Base-by-base conservation (phyloP, 257 asterid genomes). In the Ilex aquifolium region DNA sequence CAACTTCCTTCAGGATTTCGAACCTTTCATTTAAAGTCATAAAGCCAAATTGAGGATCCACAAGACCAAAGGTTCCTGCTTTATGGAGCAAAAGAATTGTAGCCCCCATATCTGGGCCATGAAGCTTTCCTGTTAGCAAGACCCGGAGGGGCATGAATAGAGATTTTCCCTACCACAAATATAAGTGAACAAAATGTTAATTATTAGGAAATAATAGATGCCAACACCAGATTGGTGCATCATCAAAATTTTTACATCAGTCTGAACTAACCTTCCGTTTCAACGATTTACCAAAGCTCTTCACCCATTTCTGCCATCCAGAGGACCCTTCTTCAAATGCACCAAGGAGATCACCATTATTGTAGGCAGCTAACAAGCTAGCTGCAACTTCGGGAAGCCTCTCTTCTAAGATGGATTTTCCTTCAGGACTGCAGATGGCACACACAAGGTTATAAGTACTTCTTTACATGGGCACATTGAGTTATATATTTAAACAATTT, bases 91-190 rank as follows among this genome's bases (percentile, higher is more conserved):
- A 73, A 63, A 85, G 79, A 66, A 90, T 15, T 46, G 81, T 73
- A 39, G 86, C 70, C 51, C 90, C 99, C 86, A 89, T 89, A 16
- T 92, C 99, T 52, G 97, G 99, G 30, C 99, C 97, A 57, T 92
- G 97, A 57, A 92, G 91, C 77, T 80, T 85, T 62, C 99, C 99
- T 4, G 97, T 89, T 44, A 92, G 84, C 76, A 87, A 67, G 65
- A 92, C 78, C 44, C 97, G 86, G 44, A 92, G 93, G 55, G 99
- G 99, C 96, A 85, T 82, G 89, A 92, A 89, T 27, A 92, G 92
- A 61, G 95, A 79, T 79, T 85, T 92, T 52, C 99, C 99, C 99
- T 92, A 86, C 60, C 56, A 57, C 59, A 46, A n/a, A 67, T 56
- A 21, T 21, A 53, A 14, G 15, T 53, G 11, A 3, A 53, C 57